Evolutionary conservation across 139 green algal species (phyloP), one percentile per base, ranked within the genome.

Genomic region (Limnomonas spitsbergensis): DNA sequence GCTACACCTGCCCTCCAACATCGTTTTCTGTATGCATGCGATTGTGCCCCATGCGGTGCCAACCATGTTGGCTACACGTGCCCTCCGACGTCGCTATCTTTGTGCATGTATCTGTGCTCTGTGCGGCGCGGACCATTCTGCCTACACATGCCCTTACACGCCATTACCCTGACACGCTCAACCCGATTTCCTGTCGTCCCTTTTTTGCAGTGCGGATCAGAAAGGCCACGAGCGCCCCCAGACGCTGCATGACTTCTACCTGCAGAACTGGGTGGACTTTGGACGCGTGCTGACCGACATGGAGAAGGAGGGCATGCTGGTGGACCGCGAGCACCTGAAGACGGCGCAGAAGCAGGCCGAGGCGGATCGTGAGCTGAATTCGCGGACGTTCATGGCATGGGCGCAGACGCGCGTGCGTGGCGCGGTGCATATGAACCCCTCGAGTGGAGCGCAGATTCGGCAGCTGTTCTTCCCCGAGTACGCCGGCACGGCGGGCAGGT

Each of bases 211-310:
- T n/a, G n/a, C n/a, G n/a, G n/a, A n/a, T n/a, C n/a, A n/a, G n/a
- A n/a, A n/a, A n/a, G n/a, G n/a, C n/a, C n/a, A n/a, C n/a, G n/a
- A n/a, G n/a, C n/a, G n/a, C n/a, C n/a, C n/a, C n/a, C n/a, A n/a
- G 20, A 61, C 47, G 20, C 47, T 76, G 77, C 76, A 72, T 14
- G 67, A 77, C 26, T 72, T 75, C 40, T 77, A 81, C 61, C 40
- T 72, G 61, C 26, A 36, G 7, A 72, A 72, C 61, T 97, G 91
- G 91, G 72, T 77, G 38, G 89, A 90, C 2, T 98, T 98, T 90
- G 96, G 95, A 2, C 85, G 92, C 75, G 81, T 99, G 75, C 89
- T 99, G 47, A 98, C 94, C 0, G 88, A 95, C 75, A 97, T 99
- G 94, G 96, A 99, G 86, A 66, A 78, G n/a, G 76, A 75, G 9